phyloP scores from a whole-genome alignment of 2,329 filamentous ascomycete species.

The Thielaviopsis punctulata region DNA sequence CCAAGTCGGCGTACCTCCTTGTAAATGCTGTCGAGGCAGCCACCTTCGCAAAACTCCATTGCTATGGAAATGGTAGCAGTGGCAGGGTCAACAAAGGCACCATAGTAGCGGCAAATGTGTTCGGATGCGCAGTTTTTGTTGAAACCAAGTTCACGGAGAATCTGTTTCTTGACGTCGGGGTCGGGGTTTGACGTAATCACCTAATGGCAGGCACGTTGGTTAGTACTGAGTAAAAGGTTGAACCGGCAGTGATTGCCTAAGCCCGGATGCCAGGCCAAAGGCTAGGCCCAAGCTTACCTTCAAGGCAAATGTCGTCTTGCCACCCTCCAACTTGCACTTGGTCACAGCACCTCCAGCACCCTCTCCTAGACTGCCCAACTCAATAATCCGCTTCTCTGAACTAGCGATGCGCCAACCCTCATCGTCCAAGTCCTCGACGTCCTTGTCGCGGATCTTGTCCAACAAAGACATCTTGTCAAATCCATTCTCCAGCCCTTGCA shows the following conservation, averaged over 20 bases:
- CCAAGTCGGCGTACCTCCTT: conserved; percentile 92
- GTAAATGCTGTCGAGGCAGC: conserved; percentile 91
- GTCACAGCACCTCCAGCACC: conserved; percentile 93
- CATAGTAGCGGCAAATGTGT: conserved; percentile 95
- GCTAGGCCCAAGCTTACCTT: conserved; percentile 47
- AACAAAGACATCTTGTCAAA: conserved; percentile 55
- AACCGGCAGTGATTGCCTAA: background rate
- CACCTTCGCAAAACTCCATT: conserved; percentile 98
- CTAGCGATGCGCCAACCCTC: conserved; percentile 91
- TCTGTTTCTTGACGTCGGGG: conserved; percentile 96
- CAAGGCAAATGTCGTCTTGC: conserved; percentile 86
- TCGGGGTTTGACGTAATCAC: conserved; percentile 97
- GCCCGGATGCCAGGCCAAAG: no score
- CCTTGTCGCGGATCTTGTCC: conserved; percentile 44
- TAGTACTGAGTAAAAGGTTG: background rate
- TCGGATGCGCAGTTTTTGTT: conserved; percentile 95
- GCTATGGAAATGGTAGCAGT: conserved; percentile 94
- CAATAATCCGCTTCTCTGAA: conserved; percentile 69
- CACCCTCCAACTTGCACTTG: conserved; percentile 70
- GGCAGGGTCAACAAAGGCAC: conserved; percentile 89
- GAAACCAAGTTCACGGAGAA: conserved; percentile 87
- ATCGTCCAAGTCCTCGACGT: conserved; percentile 90
- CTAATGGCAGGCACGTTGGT: conserved; percentile 26
- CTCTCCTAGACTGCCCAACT: conserved; percentile 80
- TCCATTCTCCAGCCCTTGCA: conserved; percentile 51